Evolutionary conservation across 208 protist species (phyloP).

Genomic region (Wallacemonas rigidus): DNA sequence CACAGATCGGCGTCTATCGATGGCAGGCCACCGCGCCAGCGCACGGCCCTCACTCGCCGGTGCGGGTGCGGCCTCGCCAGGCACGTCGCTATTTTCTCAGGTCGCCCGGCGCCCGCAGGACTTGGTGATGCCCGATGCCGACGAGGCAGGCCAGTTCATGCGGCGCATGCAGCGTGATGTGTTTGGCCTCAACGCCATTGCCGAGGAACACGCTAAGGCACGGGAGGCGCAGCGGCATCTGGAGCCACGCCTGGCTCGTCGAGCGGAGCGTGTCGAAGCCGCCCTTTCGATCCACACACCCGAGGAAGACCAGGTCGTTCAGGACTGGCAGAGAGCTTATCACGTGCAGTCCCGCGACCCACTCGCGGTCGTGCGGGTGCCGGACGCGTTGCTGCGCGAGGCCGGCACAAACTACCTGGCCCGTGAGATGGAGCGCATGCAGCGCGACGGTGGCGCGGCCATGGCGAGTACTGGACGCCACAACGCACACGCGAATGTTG

Average conservation of each 20-base stretch:
- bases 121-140: constrained; percentile 72
- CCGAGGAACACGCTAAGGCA: constrained; percentile 67
- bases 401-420: constrained; percentile 68
- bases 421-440: constrained; percentile 36
- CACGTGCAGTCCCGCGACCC: constrained; percentile 37
- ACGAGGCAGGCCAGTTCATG: constrained; percentile 64
- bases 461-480: constrained; percentile 10
- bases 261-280: constrained; percentile 20
- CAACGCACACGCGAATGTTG: constrained; percentile 13
- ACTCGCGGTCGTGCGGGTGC: constrained; percentile 42
- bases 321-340: constrained; percentile 49
- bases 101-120: constrained; percentile 22
- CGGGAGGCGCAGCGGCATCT: constrained; percentile 28
- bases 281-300: constrained; percentile 29
- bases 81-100: constrained; percentile 9
- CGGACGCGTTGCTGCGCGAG: constrained; percentile 46
- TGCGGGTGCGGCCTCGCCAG: neutral
- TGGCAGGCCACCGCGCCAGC: neutral
- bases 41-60: neutral
- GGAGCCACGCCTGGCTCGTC: constrained; percentile 21
- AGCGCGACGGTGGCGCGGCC: neutral
- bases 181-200: constrained; percentile 79
- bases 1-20: neutral
- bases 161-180: constrained; percentile 81
- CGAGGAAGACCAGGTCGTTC: constrained; percentile 56